Evolutionary conservation across 2,329 filamentous ascomycete genomes (phyloP).

Genomic region (Pseudogymnoascus sp.): DNA sequence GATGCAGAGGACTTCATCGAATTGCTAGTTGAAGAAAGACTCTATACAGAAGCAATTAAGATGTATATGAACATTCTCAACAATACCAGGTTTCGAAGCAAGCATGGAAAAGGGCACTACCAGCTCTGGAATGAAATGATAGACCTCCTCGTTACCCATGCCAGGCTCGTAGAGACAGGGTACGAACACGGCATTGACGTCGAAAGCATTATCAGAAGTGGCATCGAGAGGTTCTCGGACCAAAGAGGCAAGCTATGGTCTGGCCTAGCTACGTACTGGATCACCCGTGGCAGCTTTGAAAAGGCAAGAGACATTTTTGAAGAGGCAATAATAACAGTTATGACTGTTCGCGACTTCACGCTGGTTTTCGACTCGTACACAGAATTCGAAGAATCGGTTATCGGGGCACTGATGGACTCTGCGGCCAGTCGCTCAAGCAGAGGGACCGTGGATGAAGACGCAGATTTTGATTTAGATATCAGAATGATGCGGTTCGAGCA

Average conservation of each 20-base stretch:
- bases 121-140: slow-evolving; percentile 98
- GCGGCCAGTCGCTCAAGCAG: slow-evolving; percentile 74
- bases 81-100: slow-evolving; percentile 83
- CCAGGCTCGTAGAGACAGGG: slow-evolving; percentile 73
- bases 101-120: slow-evolving; percentile 88
- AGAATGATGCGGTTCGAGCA: slow-evolving; percentile 98
- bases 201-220: slow-evolving; percentile 85
- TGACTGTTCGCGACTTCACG: slow-evolving; percentile 97
- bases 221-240: slow-evolving; percentile 82
- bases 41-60: slow-evolving; percentile 85
- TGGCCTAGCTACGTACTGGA: slow-evolving; percentile 93
- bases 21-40: slow-evolving; percentile 68
- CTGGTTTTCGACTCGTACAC: slow-evolving; percentile 93
- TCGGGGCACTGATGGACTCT: slow-evolving; percentile 82
- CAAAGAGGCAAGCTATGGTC: slow-evolving; percentile 94
- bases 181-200: slow-evolving; percentile 80
- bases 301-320: slow-evolving; percentile 89
- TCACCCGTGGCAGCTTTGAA: slow-evolving; percentile 85
- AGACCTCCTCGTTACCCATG: slow-evolving; percentile 84
- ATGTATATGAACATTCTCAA: slow-evolving; percentile 89
- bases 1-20: slow-evolving; percentile 94
- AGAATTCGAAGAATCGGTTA: slow-evolving; percentile 95
- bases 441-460: slow-evolving; percentile 67
- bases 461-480: slow-evolving; percentile 91
- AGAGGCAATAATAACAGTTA: slow-evolving; percentile 92